A percentile compares a stretch with the other conserved stretches of the same genome.
Conservation (phyloP, 805 yeast species). For the Saturnispora silvae region DNA sequence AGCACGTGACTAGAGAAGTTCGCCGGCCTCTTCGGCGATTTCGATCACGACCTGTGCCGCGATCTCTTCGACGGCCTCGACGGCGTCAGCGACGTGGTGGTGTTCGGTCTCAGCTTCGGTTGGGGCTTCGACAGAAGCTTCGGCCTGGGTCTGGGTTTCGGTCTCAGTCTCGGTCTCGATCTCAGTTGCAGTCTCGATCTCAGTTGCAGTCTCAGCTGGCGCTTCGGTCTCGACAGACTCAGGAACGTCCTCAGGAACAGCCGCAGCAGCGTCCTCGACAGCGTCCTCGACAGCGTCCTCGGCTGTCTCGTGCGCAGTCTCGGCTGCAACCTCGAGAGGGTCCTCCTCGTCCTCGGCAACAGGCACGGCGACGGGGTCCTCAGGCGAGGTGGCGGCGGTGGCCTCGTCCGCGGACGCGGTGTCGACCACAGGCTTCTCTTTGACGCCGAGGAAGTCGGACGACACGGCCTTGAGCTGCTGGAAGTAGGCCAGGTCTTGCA, state of each 20-base stretch:
- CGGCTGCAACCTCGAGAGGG: slow-evolving; percentile 6
- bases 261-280: slow-evolving; percentile 1
- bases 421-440: not conserved
- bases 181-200: slow-evolving; percentile 2
- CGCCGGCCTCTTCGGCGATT: slow-evolving; percentile 9
- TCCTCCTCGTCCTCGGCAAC: slow-evolving; percentile 4
- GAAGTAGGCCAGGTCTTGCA: slow-evolving; percentile 3
- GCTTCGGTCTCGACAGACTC: slow-evolving; percentile 1
- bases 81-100: slow-evolving; percentile 7
- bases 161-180: not conserved
- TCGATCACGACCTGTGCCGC: slow-evolving; percentile 6
- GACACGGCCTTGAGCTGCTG: slow-evolving; percentile 4
- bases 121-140: too few species aligned
- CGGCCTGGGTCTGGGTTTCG: too few species aligned
- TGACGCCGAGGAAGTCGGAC: slow-evolving; percentile 8
- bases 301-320: slow-evolving; percentile 3
- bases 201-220: slow-evolving; percentile 3
- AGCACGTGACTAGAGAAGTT: too few species aligned
- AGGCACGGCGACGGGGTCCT: slow-evolving; percentile 3
- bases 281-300: slow-evolving; percentile 9
- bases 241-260: slow-evolving; percentile 6
- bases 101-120: slow-evolving; percentile 6
- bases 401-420: slow-evolving; percentile 2
- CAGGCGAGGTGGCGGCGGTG: slow-evolving; percentile 4
- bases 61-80: slow-evolving; percentile 4